phyloP scores from a whole-genome alignment of 2,329 filamentous ascomycete genomes.

The Raffaelea ambrosiae region DNA sequence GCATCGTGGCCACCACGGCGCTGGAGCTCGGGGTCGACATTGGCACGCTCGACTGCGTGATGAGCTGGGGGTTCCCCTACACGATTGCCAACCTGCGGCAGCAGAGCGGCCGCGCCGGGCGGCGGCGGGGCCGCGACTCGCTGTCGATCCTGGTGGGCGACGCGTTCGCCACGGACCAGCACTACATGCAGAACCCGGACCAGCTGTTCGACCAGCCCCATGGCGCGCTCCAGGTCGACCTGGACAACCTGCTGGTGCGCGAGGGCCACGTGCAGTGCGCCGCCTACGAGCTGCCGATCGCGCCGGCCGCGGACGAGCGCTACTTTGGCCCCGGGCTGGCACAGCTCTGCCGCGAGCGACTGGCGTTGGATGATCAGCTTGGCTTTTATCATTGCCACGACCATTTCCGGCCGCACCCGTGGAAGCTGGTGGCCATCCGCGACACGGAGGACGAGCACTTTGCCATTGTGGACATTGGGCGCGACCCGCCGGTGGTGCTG shows the following conservation, averaged over 20 bases:
- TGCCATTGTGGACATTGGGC: constrained; percentile 81
- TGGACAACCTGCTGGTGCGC: constrained; percentile 83
- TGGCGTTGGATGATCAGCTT: constrained; percentile 62
- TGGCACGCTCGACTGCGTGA: constrained; percentile 83
- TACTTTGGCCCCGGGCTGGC: constrained; percentile 74
- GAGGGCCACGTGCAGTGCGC: constrained; percentile 96
- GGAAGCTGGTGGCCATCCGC: constrained; percentile 75
- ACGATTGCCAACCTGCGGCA: constrained; percentile 91
- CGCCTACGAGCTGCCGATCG: constrained; percentile 88
- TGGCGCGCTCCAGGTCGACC: constrained; percentile 78
- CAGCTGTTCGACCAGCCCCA: constrained; percentile 91
- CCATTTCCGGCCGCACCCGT: constrained; percentile 77
- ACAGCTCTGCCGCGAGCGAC: constrained; percentile 63
- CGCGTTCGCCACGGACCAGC: constrained; percentile 82
- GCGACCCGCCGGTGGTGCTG: constrained; percentile 73
- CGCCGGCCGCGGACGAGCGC: constrained; percentile 60
- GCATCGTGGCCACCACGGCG: constrained; percentile 88
- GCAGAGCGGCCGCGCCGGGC: constrained; percentile 85
- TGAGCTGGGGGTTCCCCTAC: constrained; percentile 92
- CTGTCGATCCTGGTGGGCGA: constrained; percentile 85
- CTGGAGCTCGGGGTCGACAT: constrained; percentile 94
- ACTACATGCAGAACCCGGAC: constrained; percentile 94
- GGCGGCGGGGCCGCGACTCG: constrained; percentile 86
- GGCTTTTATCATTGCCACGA: constrained; percentile 89
- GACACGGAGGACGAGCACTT: constrained; percentile 83